phyloP scores from a whole-genome alignment of 805 yeast genomes.

The Cyberlindnera samutprakarnensis region DNA sequence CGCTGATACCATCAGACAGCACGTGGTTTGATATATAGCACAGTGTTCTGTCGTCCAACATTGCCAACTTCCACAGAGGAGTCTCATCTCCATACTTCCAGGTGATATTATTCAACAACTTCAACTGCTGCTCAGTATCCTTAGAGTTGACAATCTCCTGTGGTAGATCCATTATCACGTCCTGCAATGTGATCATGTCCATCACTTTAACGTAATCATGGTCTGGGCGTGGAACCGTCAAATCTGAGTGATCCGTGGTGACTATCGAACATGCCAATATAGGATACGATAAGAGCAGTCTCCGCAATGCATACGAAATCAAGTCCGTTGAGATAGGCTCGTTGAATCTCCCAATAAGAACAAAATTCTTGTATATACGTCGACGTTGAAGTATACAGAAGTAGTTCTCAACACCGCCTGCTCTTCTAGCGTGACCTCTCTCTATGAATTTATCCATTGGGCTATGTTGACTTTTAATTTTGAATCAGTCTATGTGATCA shows the following conservation, averaged over 20 bases:
- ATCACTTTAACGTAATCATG: constrained; percentile 16
- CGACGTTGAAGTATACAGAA: constrained; percentile 14
- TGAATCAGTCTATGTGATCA: no score
- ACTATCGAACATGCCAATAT: constrained; percentile 11
- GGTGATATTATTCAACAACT: constrained; percentile 7
- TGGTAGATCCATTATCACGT: constrained; percentile 10
- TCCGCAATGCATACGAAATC: constrained; percentile 6
- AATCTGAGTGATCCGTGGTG: constrained; percentile 14
- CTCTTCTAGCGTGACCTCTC: constrained; percentile 17
- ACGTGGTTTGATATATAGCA: constrained; percentile 16
- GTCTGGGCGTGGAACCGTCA: constrained; percentile 6
- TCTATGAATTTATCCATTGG: constrained; percentile 2
- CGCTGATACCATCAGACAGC: constrained; percentile 16
- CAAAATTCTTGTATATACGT: constrained; percentile 14
- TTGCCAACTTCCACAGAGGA: constrained; percentile 13
- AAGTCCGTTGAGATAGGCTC: constrained; percentile 3
- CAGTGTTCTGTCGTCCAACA: constrained; percentile 12
- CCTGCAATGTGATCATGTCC: constrained; percentile 9
- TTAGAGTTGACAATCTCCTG: constrained; percentile 1
- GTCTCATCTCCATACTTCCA: constrained; percentile 12
- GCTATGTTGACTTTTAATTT: no score
- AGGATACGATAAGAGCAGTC: constrained; percentile 13
- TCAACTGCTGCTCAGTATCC: constrained; percentile 3
- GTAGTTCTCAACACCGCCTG: constrained; percentile 19
- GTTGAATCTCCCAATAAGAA: constrained; percentile 10